A percentile compares a stretch with the other conserved stretches of the same genome.
These are phyloP conservation scores for Tulasnella sp. DNA, from an alignment of 768 basidiomycete species.

Conservation along the genomic window DNA sequence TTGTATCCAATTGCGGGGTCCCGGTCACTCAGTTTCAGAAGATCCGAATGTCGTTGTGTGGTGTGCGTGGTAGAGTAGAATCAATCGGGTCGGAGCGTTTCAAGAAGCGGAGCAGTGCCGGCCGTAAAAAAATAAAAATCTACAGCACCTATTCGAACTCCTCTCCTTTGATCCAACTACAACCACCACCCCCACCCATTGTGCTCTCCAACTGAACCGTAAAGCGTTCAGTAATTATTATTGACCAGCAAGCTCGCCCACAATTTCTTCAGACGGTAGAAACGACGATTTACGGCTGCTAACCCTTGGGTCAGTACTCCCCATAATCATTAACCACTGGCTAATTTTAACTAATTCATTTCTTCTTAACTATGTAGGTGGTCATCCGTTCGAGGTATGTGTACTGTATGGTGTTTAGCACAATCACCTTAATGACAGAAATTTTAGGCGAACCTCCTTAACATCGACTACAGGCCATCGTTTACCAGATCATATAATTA, in stretches of 20 bases:
- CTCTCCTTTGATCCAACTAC: neutral
- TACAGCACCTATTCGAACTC: too few relatives aligned
- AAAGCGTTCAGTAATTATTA: neutral
- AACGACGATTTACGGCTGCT: slow-evolving; percentile 70
- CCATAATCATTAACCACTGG: slow-evolving; percentile 12
- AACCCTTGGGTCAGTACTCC: slow-evolving; percentile 54
- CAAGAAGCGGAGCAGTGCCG: too few relatives aligned
- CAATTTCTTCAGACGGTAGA: slow-evolving; percentile 63
- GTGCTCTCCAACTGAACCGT: neutral
- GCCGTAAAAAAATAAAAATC: too few relatives aligned
- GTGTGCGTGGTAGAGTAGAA: too few relatives aligned
- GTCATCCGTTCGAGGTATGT: slow-evolving; percentile 59
- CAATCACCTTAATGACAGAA: slow-evolving; percentile 9
- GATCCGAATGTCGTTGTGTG: too few relatives aligned
- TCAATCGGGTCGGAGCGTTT: too few relatives aligned
- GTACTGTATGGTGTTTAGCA: slow-evolving; percentile 9
- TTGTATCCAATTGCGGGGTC: too few relatives aligned
- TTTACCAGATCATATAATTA: slow-evolving; percentile 14
- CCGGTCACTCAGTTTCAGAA: too few relatives aligned
- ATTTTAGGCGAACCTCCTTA: slow-evolving; percentile 66
- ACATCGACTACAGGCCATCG: slow-evolving; percentile 27
- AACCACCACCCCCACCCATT: too few relatives aligned
- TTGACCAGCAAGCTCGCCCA: slow-evolving; percentile 26
- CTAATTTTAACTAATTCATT: slow-evolving; percentile 13
- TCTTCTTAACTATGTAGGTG: slow-evolving; percentile 21